Evolutionary conservation across 2,329 filamentous ascomycete genomes (phyloP), one percentile per base, ranked within the genome.

Genomic region (Aquanectria penicillioides): DNA sequence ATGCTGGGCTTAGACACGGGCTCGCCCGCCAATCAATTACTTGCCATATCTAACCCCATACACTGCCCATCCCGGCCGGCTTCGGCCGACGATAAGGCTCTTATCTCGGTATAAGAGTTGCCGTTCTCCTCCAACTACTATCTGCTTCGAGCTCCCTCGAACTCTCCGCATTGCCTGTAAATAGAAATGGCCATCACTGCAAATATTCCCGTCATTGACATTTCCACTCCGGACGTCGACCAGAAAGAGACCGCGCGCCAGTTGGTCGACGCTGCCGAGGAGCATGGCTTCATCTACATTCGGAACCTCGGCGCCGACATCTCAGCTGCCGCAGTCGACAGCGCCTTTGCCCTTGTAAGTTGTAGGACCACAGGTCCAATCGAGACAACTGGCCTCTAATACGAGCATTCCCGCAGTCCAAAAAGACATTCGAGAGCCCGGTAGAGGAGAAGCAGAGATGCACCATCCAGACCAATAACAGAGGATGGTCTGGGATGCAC

Each of bases 241-340:
- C 78, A 84, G 57, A 72, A 73, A n/a, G 75, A 79, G 40, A 77
- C 87, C 17, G 90, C 90, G 48, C 86, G 86, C 53, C 84, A 87
- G 62, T 83, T 98, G 36, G 87, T 97, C 36, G 85, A 90, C 60
- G 94, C 94, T 1, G 94, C 93, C 2, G 86, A 88, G 31, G 87
- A 89, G 51, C 90, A 93, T 76, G 94, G 94, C 61, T 98, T 98
- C 75, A 86, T 97, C 61, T 98, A 95, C 73, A 88, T 98, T 69
- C 89, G 88, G 71, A 94, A 92, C 71, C 83, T 87, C 18, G 89
- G 88, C 37, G 81, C 82, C 11, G 87, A 90, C 59, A 92, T 97
- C 43, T 80, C 89, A 0, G 77, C 83, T 0, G 76, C 83, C 23
- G 84, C 89, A 50, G 86, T 97, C 34, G 83, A 91, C 9, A 79